Evolutionary conservation across 306 rosid genomes (phyloP).

Genomic region (Benincasa hispida): DNA sequence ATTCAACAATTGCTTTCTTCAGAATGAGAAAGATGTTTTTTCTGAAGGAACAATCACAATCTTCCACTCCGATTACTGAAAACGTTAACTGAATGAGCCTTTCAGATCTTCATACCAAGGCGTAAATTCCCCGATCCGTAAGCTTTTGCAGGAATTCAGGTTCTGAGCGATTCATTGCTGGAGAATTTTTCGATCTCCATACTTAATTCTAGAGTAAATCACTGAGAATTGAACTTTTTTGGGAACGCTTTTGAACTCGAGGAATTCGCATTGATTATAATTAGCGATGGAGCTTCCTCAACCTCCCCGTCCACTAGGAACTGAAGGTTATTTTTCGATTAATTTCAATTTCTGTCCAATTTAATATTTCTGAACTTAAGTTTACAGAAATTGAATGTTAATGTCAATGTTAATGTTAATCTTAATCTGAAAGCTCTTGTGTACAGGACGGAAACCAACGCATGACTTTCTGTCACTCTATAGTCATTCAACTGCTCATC

Average conservation of each 20-base stretch:
- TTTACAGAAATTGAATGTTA: not conserved
- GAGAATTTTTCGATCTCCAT: not conserved
- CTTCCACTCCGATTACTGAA: not conserved
- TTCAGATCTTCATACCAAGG: not conserved
- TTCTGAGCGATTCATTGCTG: not conserved
- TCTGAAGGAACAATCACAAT: not conserved
- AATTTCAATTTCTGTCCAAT: not conserved
- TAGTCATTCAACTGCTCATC: constrained; percentile 59
- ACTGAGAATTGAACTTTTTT: not conserved
- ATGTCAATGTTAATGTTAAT: too few relatives aligned
- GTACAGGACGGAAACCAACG: constrained; percentile 70
- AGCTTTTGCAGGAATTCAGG: not conserved
- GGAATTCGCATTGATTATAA: not conserved
- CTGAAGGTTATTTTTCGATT: constrained; percentile 32
- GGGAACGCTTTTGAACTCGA: not conserved
- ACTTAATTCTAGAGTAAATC: not conserved
- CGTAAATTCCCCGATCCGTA: not conserved
- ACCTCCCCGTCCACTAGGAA: constrained; percentile 47
- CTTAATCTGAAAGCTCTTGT: constrained; percentile 4
- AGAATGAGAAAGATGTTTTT: not conserved
- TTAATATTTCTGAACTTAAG: not conserved
- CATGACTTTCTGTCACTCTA: constrained; percentile 87
- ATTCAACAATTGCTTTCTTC: not conserved
- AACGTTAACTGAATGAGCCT: not conserved
- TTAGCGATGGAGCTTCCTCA: constrained; percentile 77